phyloP scores from a whole-genome alignment of 768 basidiomycete genomes.

The Mycena galopus region DNA sequence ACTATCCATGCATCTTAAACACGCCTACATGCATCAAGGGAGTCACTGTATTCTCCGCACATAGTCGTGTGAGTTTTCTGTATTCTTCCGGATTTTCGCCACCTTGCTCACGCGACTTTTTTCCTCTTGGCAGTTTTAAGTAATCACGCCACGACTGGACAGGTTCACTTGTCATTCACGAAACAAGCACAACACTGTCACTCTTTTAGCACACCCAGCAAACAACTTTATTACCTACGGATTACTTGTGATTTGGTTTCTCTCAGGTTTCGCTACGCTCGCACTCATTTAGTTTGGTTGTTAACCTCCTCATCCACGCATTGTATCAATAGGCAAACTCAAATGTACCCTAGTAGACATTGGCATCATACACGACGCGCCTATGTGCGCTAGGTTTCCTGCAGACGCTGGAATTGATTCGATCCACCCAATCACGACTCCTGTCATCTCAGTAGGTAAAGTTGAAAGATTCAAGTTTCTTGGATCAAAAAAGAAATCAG shows the following conservation, averaged over 20 bases:
- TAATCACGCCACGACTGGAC: conserved; percentile 45
- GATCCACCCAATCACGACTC: too few species aligned
- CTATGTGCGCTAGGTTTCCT: conserved; percentile 39
- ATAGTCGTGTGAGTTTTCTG: conserved; percentile 21
- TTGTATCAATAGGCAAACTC: conserved; percentile 42
- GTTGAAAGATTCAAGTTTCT: too few species aligned
- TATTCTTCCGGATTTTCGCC: conserved; percentile 12
- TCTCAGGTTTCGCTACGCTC: conserved; percentile 36
- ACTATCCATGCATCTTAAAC: conserved; percentile 32
- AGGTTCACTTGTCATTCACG: conserved; percentile 64
- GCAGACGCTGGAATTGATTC: too few species aligned
- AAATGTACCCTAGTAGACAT: conserved; percentile 49
- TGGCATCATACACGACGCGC: conserved; percentile 54
- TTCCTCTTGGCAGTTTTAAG: conserved; percentile 33
- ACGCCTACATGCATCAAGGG: conserved; percentile 13
- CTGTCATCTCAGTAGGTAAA: too few species aligned
- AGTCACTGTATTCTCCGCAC: conserved; percentile 25
- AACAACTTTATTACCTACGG: too few species aligned
- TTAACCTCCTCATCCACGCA: conserved; percentile 52
- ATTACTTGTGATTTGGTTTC: conserved; percentile 37
- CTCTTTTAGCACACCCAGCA: conserved; percentile 45
- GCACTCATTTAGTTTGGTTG: conserved; percentile 32
- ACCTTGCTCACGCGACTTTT: conserved; percentile 7
- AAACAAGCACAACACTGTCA: conserved; percentile 56
- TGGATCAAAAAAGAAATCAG: too few species aligned